These are phyloP conservation scores for Heterococcus sp. DNA, from an alignment of 108 stramenopile genomes.

Conservation along the genomic window DNA sequence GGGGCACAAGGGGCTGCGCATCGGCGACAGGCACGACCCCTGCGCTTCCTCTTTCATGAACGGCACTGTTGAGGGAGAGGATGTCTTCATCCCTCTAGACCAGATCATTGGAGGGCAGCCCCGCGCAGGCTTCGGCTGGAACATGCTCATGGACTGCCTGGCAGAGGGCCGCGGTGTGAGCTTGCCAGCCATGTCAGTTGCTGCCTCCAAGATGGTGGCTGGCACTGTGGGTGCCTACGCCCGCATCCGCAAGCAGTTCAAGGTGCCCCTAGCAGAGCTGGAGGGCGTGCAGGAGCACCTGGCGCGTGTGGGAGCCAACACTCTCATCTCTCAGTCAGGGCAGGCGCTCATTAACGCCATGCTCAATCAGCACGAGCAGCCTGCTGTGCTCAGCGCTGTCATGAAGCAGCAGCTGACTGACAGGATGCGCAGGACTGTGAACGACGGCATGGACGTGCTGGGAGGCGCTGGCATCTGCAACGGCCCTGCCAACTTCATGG, in stretches of 20 bases:
- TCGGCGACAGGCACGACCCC: constrained; percentile 83
- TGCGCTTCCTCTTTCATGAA: constrained; percentile 79
- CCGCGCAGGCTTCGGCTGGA: constrained; percentile 93
- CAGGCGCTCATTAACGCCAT: constrained; percentile 95
- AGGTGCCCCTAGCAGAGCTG: constrained; percentile 96
- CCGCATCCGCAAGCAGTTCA: constrained; percentile 92
- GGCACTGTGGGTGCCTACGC: constrained; percentile 88
- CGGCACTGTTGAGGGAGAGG: constrained; percentile 94
- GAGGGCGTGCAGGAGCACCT: constrained; percentile 97
- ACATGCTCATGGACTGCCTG: constrained; percentile 98
- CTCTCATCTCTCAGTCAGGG: constrained; percentile 80
- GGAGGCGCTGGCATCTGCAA: constrained; percentile 94
- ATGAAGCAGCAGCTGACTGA: constrained; percentile 98
- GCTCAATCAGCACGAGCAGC: constrained; percentile 96
- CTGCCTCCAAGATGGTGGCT: constrained; percentile 75
- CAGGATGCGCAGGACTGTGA: constrained; percentile 85
- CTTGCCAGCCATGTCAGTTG: constrained; percentile 88
- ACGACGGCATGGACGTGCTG: constrained; percentile 91
- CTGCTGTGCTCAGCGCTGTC: constrained; percentile 93
- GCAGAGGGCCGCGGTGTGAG: constrained; percentile 94
- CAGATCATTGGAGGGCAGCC: constrained; percentile 92
- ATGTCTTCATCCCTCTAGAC: constrained; percentile 95
- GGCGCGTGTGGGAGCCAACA: constrained; percentile 81
- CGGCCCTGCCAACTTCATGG: constrained; percentile 88
- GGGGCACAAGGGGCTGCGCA: constrained; percentile 79